These are phyloP conservation scores for Colletotrichum cereale DNA, from an alignment of 2,329 filamentous ascomycete species.

Conservation along the genomic window DNA sequence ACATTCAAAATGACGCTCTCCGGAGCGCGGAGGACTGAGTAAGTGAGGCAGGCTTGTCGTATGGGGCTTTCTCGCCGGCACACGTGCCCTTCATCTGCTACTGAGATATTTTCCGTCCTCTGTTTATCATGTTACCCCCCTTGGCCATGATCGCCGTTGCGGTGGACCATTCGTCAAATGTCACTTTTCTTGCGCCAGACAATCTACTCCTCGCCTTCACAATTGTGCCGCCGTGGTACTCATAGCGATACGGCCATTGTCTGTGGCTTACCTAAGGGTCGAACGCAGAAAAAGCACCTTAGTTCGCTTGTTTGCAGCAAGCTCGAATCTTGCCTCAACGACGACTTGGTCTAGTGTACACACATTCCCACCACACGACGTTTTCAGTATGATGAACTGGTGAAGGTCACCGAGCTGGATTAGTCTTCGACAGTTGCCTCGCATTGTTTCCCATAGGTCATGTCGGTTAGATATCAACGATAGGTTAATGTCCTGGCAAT, in stretches of 20 bases:
- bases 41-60: slow-evolving; percentile 15
- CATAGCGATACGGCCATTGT: not conserved
- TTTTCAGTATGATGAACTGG: not conserved
- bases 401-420: not conserved
- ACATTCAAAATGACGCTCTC: not conserved
- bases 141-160: slow-evolving; percentile 7
- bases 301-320: not conserved
- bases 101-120: not conserved
- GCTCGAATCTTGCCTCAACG: not conserved
- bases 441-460: not conserved
- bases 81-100: slow-evolving; percentile 15
- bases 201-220: not conserved
- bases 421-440: too few relatives aligned
- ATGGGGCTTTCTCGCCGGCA: slow-evolving; percentile 19
- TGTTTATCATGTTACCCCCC: slow-evolving; percentile 7
- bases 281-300: not conserved
- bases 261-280: not conserved
- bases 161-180: slow-evolving; percentile 13
- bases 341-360: not conserved
- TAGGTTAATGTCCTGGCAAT: not conserved
- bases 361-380: too few relatives aligned
- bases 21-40: not conserved
- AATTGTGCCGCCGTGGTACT: not conserved
- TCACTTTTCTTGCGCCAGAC: slow-evolving; percentile 25
- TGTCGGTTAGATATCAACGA: not conserved